A percentile compares a stretch with the other conserved stretches of the same genome.
phyloP scores from a whole-genome alignment of 2,329 filamentous ascomycete genomes.

The Thelonectria olida region DNA sequence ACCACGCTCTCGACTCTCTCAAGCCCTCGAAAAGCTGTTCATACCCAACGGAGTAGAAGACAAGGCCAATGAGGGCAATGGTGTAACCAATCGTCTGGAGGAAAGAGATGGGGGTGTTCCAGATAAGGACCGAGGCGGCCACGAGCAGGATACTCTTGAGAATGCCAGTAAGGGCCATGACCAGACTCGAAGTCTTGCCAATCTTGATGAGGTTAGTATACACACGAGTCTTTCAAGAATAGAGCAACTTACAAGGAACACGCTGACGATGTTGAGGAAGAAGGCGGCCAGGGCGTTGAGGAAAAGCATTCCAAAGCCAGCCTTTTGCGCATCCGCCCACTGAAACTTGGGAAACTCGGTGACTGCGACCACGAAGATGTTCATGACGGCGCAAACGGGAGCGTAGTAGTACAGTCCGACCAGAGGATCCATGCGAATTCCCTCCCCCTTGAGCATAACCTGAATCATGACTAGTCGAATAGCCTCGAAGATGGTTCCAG shows the following conservation, averaged over 20 bases:
- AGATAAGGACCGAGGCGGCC: conserved; percentile 78
- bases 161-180: conserved; percentile 86
- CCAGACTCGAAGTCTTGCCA: conserved; percentile 85
- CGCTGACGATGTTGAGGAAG: conserved; percentile 82
- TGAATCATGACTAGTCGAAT: conserved; percentile 87
- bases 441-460: conserved; percentile 78
- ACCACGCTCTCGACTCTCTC: conserved; percentile 36
- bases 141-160: conserved; percentile 90
- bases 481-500: conserved; percentile 82
- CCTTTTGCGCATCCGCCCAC: conserved; percentile 69
- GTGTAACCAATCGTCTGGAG: conserved; percentile 82
- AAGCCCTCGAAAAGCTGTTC: conserved; percentile 43
- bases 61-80: conserved; percentile 67
- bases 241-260: conserved; percentile 77
- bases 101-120: conserved; percentile 74
- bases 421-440: conserved; percentile 87
- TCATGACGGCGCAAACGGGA: conserved; percentile 84
- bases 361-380: conserved; percentile 74
- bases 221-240: neutral
- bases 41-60: conserved; percentile 58
- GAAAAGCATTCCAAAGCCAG: conserved; percentile 73
- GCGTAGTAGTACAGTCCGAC: conserved; percentile 92
- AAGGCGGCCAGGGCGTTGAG: conserved; percentile 84
- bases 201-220: conserved; percentile 63
- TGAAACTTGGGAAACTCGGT: conserved; percentile 75